phyloP scores from a whole-genome alignment of 352 stramenopile species.

The Aphanomyces stellatus region DNA sequence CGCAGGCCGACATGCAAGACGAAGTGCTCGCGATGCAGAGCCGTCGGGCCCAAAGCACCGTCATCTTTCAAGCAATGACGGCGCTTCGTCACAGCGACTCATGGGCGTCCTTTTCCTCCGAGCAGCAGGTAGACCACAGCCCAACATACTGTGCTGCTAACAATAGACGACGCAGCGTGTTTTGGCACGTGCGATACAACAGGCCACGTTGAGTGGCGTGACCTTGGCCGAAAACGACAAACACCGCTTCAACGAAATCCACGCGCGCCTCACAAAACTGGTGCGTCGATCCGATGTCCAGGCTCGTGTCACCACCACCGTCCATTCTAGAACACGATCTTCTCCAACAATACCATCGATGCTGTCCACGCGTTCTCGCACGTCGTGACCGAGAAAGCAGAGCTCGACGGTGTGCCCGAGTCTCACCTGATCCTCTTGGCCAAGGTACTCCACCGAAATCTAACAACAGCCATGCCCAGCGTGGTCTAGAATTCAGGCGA shows the following conservation, averaged over 20 bases:
- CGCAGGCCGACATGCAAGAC: slow-evolving; percentile 90
- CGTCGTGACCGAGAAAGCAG: slow-evolving; percentile 71
- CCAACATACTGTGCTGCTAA: too few species aligned
- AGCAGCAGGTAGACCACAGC: not conserved
- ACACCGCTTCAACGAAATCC: slow-evolving; percentile 94
- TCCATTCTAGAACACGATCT: slow-evolving; percentile 89
- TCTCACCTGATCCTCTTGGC: slow-evolving; percentile 90
- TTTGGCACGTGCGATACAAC: slow-evolving; percentile 81
- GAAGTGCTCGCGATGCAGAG: slow-evolving; percentile 91
- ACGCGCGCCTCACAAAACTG: slow-evolving; percentile 88
- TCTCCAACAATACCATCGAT: slow-evolving; percentile 96
- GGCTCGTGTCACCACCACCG: too few species aligned
- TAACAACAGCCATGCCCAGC: too few species aligned
- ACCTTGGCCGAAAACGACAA: slow-evolving; percentile 86
- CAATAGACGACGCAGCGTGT: not conserved
- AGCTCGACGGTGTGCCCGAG: slow-evolving; percentile 87
- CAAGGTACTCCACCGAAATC: too few species aligned
- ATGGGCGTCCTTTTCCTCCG: not conserved
- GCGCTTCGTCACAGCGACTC: not conserved
- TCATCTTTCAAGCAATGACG: not conserved
- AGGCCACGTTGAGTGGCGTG: slow-evolving; percentile 90
- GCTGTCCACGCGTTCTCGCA: slow-evolving; percentile 93
- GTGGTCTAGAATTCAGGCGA: slow-evolving; percentile 20
- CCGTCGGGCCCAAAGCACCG: slow-evolving; percentile 87
- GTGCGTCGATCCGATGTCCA: slow-evolving; percentile 25